Base-by-base conservation (phyloP, 2,329 filamentous ascomycete species). In the Cordyceps cateniannulata region DNA sequence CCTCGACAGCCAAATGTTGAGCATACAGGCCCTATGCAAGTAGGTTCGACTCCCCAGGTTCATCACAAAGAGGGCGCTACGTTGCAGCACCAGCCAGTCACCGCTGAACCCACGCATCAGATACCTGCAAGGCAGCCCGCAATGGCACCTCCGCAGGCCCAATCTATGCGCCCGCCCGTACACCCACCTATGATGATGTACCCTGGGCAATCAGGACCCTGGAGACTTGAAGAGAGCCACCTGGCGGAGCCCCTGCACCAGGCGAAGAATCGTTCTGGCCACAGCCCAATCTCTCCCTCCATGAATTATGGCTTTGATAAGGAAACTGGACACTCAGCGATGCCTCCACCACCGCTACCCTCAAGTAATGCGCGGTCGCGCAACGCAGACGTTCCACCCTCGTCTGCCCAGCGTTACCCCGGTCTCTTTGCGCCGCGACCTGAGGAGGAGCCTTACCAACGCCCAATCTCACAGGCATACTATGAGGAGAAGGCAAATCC, bases 191-290 rank as follows among this genome's bases (percentile, higher is more conserved):
- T 62, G 5, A 63, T 69, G 58, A 58, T 70, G 40, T 63, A 64
- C 32, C 65, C 66, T 27, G 65, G 65, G 27, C 65, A 69, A 1
- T 70, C 72, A n/a, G 77, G 76, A 0, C 73, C 74, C 20, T 85
- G 82, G 82, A 81, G 78, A 54, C 69, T 82, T 6, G 76, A 84
- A 63, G 81, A 84, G 69, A 85, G 82, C 10, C 76, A 81, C 62
- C 71, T 85, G 40, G 71, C 77, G 1, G 77, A 81, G 63, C 83
- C 83, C 27, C 72, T 84, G 20, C 71, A 75, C 57, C 61, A 63
- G 3, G 67, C 72, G 3, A 71, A 70, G 56, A 73, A 73, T 53
- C 71, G 73, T 22, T 66, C 72, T 24, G 71, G 69, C 20, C 71
- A 71, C 2, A 66, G 66, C 20, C 63, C 63, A 51, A 68, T 70